Evolutionary conservation across 805 yeast species (phyloP).

Genomic region (Metschnikowia shivogae): DNA sequence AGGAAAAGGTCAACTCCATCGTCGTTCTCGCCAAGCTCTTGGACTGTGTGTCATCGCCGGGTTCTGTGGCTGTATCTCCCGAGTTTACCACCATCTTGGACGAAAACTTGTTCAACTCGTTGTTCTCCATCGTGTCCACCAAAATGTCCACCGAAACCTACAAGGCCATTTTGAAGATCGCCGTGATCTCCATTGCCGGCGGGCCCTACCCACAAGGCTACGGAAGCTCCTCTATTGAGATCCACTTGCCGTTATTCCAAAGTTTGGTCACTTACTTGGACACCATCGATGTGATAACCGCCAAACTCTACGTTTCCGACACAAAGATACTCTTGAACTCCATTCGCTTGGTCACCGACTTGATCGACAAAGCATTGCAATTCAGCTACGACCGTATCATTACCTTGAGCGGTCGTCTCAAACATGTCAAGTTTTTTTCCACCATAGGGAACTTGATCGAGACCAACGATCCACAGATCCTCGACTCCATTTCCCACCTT

Average conservation of each 20-base stretch:
- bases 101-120: conserved; percentile 34
- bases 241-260: conserved; percentile 35
- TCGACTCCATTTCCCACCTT: conserved; percentile 28
- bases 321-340: conserved; percentile 40
- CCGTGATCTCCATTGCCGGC: conserved; percentile 41
- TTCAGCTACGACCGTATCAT: conserved; percentile 41
- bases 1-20: conserved; percentile 50
- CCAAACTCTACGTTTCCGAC: conserved; percentile 42
- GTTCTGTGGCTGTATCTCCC: conserved; percentile 38
- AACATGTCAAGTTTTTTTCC: conserved; percentile 44
- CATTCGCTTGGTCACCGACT: conserved; percentile 43
- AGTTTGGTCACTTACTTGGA: conserved; percentile 37
- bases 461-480: conserved; percentile 32
- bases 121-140: conserved; percentile 39
- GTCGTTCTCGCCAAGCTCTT: conserved; percentile 51
- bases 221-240: conserved; percentile 29
- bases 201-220: conserved; percentile 34
- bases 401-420: conserved; percentile 43
- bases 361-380: conserved; percentile 40
- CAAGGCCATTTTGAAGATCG: conserved; percentile 42
- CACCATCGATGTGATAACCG: conserved; percentile 40
- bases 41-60: conserved; percentile 32
- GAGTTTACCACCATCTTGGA: conserved; percentile 35
- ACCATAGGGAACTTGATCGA: conserved; percentile 40
- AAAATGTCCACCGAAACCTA: conserved; percentile 44